phyloP scores from a whole-genome alignment of 2,329 filamentous ascomycete species.

The Xylaria sp. region DNA sequence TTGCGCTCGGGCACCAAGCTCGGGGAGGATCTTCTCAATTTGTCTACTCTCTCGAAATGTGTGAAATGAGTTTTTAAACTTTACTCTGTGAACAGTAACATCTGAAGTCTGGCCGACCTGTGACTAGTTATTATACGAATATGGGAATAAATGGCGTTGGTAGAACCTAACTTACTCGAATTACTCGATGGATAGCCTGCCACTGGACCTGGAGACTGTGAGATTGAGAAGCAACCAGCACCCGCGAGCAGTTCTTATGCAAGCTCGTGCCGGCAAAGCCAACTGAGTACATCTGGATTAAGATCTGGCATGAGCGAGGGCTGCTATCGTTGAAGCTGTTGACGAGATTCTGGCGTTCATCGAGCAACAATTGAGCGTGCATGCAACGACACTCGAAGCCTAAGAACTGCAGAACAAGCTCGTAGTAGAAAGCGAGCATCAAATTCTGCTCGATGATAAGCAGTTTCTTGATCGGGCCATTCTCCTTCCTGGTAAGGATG shows the following conservation, averaged over 20 bases:
- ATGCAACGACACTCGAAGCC: slow-evolving; percentile 45
- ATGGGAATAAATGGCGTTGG: neutral
- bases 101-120: slow-evolving; percentile 45
- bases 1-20: slow-evolving; percentile 43
- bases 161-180: slow-evolving; percentile 40
- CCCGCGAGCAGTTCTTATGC: slow-evolving; percentile 45
- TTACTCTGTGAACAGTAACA: slow-evolving; percentile 44
- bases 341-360: slow-evolving; percentile 42
- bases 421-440: slow-evolving; percentile 48
- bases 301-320: slow-evolving; percentile 42
- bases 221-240: slow-evolving; percentile 45
- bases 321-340: slow-evolving; percentile 42
- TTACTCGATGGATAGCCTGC: slow-evolving; percentile 47
- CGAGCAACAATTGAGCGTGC: slow-evolving; percentile 39
- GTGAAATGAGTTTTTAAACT: slow-evolving; percentile 45
- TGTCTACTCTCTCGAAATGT: slow-evolving; percentile 46
- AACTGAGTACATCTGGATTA: slow-evolving; percentile 49
- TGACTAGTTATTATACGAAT: slow-evolving; percentile 32
- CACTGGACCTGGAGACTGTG: slow-evolving; percentile 43
- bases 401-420: slow-evolving; percentile 46
- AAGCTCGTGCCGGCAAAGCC: slow-evolving; percentile 46
- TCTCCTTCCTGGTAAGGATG: slow-evolving; percentile 32
- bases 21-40: slow-evolving; percentile 47
- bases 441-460: slow-evolving; percentile 44
- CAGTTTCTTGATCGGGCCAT: slow-evolving; percentile 44